Conservation (phyloP, 257 asterid genomes). For the Petunia axillaris region DNA sequence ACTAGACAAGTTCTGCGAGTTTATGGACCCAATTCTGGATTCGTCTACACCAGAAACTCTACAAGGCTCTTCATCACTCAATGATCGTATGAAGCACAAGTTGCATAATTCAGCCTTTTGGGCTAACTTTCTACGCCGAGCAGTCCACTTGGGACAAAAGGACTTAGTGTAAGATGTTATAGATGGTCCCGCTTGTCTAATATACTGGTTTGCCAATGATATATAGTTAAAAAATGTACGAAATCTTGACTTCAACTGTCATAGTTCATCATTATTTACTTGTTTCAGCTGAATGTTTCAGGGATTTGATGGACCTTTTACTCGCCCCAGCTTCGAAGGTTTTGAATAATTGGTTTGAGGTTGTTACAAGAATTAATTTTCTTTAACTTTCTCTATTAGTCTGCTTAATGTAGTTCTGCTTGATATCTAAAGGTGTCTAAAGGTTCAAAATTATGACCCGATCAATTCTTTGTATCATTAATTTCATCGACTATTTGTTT, state of each 20-base stretch:
- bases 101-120: conserved; percentile 71
- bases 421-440: background rate
- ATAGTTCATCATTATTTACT: conserved; percentile 26
- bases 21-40: conserved; percentile 91
- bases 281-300: conserved; percentile 42
- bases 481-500: background rate
- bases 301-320: conserved; percentile 89
- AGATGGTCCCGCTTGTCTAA: background rate
- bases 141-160: conserved; percentile 74
- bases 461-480: background rate
- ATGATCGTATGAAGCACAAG: conserved; percentile 64
- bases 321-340: conserved; percentile 93
- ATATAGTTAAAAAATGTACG: background rate
- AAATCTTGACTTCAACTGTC: background rate
- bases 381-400: background rate
- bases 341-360: conserved; percentile 97
- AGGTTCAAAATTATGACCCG: background rate
- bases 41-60: conserved; percentile 76
- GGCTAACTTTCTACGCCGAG: conserved; percentile 70
- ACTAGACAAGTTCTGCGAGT: conserved; percentile 75
- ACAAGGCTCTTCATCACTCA: conserved; percentile 53
- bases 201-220: background rate
- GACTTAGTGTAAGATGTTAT: conserved; percentile 73
- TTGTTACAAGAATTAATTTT: conserved; percentile 30
- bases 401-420: background rate